Base-by-base conservation (phyloP, 2,329 filamentous ascomycete genomes). In the Chrysoporthe deuterocubensis region DNA sequence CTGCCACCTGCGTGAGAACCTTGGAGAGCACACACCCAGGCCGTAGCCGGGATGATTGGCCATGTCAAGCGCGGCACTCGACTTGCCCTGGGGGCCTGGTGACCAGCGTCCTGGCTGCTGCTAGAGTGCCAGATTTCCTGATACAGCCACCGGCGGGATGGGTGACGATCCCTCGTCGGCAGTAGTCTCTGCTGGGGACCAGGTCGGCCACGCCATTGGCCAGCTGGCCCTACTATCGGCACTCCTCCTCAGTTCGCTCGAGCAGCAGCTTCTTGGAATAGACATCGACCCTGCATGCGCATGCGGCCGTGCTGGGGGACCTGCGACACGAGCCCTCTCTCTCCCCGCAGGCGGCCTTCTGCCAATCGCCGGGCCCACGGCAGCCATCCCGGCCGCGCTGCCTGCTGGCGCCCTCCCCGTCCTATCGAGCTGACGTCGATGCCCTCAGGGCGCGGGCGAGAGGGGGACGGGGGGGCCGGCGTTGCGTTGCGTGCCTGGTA, bases 41-140 rank as follows among this genome's bases (percentile, higher is more conserved):
- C 57, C 42, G 46, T 48, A 56, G 48, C 52, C 40, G 48, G 64
- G 37, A 18, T 66, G 64, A 69, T 69, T 69, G 67, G 67, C 34
- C 50, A 58, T 54, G 64, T 59, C 44, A 59, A 56, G 59, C 67
- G 67, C 64, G 64, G 64, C 44, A 43, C 6, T 63, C 63, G 26
- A 26, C 26, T 40, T 32, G 48, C 44, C 50, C 44, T 56, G 42
- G 11, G 26, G 26, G 48, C 26, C 44, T 60, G 48, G 11, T 40
- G 26, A 58, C 26, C 44, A 42, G 37, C 26, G 11, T 48, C 37
- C 46, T n/a, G 37, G 43, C 43, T 46, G 34, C 26, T 21, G 37
- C 26, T 9, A 26, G n/a, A 16, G 2, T 40, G 37, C 37, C 37
- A 40, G 37, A 9, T 37, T 46, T 34, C 32, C 46, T 63, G 61